Percentiles rank a stretch among this genome's conserved stretches.
Conservation (phyloP, 371 early-diverging fungal species). For the Mortierella sp. region DNA sequence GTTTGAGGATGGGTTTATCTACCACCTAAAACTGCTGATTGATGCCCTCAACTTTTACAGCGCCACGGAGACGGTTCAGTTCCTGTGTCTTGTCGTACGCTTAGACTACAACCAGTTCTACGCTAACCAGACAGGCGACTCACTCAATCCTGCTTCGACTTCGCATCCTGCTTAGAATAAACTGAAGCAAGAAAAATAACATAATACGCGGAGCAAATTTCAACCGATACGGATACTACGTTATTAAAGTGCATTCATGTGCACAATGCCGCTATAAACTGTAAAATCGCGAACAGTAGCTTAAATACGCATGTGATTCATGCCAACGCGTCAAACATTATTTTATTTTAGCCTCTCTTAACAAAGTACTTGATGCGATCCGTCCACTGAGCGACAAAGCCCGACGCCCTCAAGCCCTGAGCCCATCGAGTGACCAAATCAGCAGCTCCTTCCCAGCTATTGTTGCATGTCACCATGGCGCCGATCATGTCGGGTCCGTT, state of each 20-base stretch:
- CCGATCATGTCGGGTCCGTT: background rate
- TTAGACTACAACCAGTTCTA: conserved; percentile 80
- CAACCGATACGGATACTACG: no score
- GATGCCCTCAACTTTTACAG: conserved; percentile 83
- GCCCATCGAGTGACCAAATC: background rate
- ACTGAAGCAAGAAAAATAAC: no score
- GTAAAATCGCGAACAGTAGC: no score
- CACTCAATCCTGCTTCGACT: background rate
- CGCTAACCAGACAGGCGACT: conserved; percentile 34
- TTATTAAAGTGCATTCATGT: no score
- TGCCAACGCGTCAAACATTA: background rate
- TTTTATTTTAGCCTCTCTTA: background rate
- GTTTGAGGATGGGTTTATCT: conserved; percentile 72
- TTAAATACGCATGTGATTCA: no score
- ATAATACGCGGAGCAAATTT: no score
- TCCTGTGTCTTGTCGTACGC: conserved; percentile 80
- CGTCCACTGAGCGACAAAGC: no score
- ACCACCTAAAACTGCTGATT: conserved; percentile 77
- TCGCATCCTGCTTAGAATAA: background rate
- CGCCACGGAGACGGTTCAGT: conserved; percentile 77
- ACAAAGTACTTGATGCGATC: no score
- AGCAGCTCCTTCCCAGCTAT: background rate
- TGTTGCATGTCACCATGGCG: background rate
- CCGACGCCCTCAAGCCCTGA: background rate
- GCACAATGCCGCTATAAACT: no score